Evolutionary conservation across 2,329 filamentous ascomycete genomes (phyloP).

Genomic region (Byssothecium circinans): DNA sequence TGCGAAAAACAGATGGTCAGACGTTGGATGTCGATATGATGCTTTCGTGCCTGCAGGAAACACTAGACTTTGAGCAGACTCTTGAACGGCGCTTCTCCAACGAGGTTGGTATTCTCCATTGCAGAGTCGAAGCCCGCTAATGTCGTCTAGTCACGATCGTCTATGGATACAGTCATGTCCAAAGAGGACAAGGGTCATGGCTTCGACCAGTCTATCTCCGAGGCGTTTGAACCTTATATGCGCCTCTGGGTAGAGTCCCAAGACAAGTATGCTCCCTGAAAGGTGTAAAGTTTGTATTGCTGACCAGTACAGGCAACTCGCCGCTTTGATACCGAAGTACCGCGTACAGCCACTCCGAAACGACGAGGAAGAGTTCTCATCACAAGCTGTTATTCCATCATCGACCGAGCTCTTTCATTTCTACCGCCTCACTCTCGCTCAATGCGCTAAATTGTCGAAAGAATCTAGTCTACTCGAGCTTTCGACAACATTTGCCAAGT

Average conservation of each 20-base stretch:
- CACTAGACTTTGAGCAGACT: slow-evolving; percentile 92
- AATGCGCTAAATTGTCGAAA: slow-evolving; percentile 94
- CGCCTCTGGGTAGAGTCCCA: slow-evolving; percentile 97
- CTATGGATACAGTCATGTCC: slow-evolving; percentile 86
- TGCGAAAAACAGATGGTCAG: slow-evolving; percentile 74
- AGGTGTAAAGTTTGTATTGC: slow-evolving; percentile 13
- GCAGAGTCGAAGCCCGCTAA: slow-evolving; percentile 16
- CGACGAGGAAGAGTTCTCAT: slow-evolving; percentile 86
- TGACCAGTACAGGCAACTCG: slow-evolving; percentile 60
- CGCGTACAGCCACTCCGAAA: slow-evolving; percentile 78
- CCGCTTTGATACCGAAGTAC: slow-evolving; percentile 83
- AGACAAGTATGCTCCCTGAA: slow-evolving; percentile 60
- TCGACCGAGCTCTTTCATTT: slow-evolving; percentile 98
- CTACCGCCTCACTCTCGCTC: slow-evolving; percentile 87
- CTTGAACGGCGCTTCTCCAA: slow-evolving; percentile 81
- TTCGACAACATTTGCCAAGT: slow-evolving; percentile 82
- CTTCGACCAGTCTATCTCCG: slow-evolving; percentile 89
- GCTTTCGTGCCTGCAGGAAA: slow-evolving; percentile 88
- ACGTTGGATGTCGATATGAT: slow-evolving; percentile 88
- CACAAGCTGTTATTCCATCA: slow-evolving; percentile 85
- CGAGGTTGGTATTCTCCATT: slow-evolving; percentile 44
- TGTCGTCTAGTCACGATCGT: slow-evolving; percentile 64
- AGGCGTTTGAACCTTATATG: slow-evolving; percentile 95
- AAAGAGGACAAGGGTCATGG: slow-evolving; percentile 72
- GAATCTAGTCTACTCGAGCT: slow-evolving; percentile 84